Conservation (phyloP, 768 basidiomycete species). For the Rhodotorula toruloides region DNA sequence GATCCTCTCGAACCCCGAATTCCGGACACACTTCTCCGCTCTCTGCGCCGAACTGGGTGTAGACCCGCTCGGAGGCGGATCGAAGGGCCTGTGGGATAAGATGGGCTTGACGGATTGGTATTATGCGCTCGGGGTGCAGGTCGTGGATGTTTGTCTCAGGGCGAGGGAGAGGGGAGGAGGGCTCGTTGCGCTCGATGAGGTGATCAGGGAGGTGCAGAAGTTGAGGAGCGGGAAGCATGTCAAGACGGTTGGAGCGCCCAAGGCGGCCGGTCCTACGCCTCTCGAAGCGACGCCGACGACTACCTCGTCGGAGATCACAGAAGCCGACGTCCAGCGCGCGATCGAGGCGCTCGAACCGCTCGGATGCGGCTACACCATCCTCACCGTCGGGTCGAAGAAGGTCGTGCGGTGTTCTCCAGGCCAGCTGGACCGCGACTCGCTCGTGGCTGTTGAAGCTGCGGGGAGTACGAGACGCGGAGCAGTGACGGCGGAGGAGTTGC, state of each 20-base stretch:
- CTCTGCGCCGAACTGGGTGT: slow-evolving; percentile 95
- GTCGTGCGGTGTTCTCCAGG: slow-evolving; percentile 86
- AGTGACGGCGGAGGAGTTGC: slow-evolving; percentile 28
- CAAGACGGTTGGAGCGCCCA: neutral
- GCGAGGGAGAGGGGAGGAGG: slow-evolving; percentile 67
- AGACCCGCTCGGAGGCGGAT: slow-evolving; percentile 62
- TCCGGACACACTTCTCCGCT: slow-evolving; percentile 85
- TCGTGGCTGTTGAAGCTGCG: slow-evolving; percentile 64
- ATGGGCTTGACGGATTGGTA: slow-evolving; percentile 79
- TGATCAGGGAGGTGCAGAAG: slow-evolving; percentile 70
- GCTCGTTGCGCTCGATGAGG: slow-evolving; percentile 78
- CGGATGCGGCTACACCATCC: slow-evolving; percentile 82
- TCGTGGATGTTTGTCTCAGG: slow-evolving; percentile 49
- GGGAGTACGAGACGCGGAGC: slow-evolving; percentile 36
- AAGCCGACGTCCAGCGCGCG: slow-evolving; percentile 57
- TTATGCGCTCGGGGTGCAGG: slow-evolving; percentile 80
- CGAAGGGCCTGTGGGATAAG: slow-evolving; percentile 78
- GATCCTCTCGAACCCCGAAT: slow-evolving; percentile 75
- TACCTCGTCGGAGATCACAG: slow-evolving; percentile 59
- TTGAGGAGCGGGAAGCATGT: slow-evolving; percentile 57
- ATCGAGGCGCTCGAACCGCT: slow-evolving; percentile 79
- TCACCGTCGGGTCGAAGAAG: slow-evolving; percentile 66
- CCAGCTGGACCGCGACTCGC: slow-evolving; percentile 84
- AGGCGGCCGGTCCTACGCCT: neutral
- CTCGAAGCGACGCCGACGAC: neutral